These are phyloP conservation scores for Ogataea glucozyma DNA, from an alignment of 805 yeast species.

Conservation along the genomic window DNA sequence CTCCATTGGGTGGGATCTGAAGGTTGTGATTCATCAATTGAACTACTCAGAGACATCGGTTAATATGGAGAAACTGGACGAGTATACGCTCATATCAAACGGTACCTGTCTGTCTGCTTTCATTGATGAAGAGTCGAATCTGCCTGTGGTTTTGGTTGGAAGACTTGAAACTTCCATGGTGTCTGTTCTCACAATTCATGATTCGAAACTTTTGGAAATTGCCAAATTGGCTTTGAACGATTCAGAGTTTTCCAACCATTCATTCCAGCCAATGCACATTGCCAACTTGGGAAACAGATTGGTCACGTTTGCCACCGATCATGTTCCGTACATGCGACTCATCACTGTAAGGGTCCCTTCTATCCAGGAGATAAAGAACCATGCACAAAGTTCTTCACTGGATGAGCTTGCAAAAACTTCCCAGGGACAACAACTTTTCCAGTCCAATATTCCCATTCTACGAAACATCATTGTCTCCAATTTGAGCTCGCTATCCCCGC, in stretches of 20 bases:
- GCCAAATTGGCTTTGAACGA: conserved; percentile 64
- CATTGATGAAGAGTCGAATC: conserved; percentile 15
- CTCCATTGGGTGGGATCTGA: conserved; percentile 63
- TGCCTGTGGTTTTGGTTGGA: conserved; percentile 52
- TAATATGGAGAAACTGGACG: conserved; percentile 22
- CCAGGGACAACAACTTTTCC: conserved; percentile 23
- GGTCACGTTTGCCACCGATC: conserved; percentile 71
- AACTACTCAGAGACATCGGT: conserved; percentile 14
- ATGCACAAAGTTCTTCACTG: conserved; percentile 7
- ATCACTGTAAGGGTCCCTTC: conserved; percentile 52
- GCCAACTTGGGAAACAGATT: conserved; percentile 31
- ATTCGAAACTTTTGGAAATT: conserved; percentile 34
- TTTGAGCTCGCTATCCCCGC: conserved; percentile 57
- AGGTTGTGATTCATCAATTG: conserved; percentile 40
- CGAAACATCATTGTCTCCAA: conserved; percentile 44
- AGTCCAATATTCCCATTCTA: conserved; percentile 29
- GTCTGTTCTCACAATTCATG: conserved; percentile 40
- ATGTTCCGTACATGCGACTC: conserved; percentile 73
- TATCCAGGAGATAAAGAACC: conserved; percentile 21
- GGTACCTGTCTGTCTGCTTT: conserved; percentile 51
- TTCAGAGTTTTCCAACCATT: conserved; percentile 66
- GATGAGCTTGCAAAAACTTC: conserved; percentile 6
- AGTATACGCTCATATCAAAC: conserved; percentile 44
- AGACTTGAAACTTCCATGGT: conserved; percentile 61
- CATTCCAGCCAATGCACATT: conserved; percentile 59